phyloP scores from a whole-genome alignment of 2,329 filamentous ascomycete species.

The Calonectria hawksworthii region DNA sequence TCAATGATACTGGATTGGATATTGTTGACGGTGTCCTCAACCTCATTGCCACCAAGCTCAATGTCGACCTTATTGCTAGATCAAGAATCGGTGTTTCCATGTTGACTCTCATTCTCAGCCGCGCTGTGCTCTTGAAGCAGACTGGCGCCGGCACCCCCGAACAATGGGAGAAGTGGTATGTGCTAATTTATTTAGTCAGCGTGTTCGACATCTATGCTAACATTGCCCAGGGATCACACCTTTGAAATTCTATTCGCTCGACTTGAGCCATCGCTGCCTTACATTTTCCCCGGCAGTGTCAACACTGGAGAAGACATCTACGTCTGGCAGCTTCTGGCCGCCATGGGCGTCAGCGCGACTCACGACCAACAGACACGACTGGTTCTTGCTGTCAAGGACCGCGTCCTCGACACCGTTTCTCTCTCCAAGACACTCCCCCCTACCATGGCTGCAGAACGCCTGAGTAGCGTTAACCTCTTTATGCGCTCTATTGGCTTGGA shows the following conservation, averaged over 20 bases:
- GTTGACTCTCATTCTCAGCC: constrained; percentile 93
- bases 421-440: constrained; percentile 90
- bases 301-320: constrained; percentile 94
- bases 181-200: constrained; percentile 18
- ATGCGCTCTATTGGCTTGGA: constrained; percentile 99
- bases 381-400: constrained; percentile 96
- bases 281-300: constrained; percentile 93
- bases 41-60: constrained; percentile 85
- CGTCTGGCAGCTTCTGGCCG: constrained; percentile 97
- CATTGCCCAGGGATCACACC: constrained; percentile 72
- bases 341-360: constrained; percentile 92
- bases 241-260: constrained; percentile 91
- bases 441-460: constrained; percentile 85
- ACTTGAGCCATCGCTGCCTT: constrained; percentile 85
- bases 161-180: constrained; percentile 85
- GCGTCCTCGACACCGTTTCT: constrained; percentile 94
- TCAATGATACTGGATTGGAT: constrained; percentile 90
- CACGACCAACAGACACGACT: constrained; percentile 96
- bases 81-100: constrained; percentile 91
- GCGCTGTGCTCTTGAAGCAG: constrained; percentile 94
- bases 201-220: constrained; percentile 47
- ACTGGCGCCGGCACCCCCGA: constrained; percentile 77
- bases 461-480: constrained; percentile 96
- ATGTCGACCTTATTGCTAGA: constrained; percentile 85
- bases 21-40: constrained; percentile 93